Evolutionary conservation across 2,329 filamentous ascomycete species (phyloP).

Genomic region (Paecilomyces variotii): DNA sequence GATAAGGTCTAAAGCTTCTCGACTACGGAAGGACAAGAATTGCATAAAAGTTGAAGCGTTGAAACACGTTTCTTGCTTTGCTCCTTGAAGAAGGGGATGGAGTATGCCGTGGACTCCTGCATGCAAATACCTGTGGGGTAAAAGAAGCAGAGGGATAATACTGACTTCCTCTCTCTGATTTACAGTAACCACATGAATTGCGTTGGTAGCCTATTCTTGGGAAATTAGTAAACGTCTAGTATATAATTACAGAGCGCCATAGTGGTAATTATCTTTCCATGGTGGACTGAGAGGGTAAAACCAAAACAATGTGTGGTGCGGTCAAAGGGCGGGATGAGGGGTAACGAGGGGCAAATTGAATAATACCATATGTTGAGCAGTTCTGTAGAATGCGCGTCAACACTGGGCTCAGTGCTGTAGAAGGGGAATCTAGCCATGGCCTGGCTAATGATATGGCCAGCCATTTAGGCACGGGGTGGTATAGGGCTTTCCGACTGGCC

Average conservation of each 20-base stretch:
- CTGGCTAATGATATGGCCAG: slow-evolving; percentile 14
- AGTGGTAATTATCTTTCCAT: neutral
- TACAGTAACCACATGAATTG: slow-evolving; percentile 43
- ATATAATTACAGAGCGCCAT: neutral
- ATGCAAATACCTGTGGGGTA: neutral
- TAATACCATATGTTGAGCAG: neutral
- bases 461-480: slow-evolving; percentile 25
- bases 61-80: neutral
- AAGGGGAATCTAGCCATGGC: neutral
- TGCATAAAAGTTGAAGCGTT: neutral
- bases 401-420: neutral
- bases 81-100: neutral
- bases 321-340: neutral
- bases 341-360: neutral
- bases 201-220: slow-evolving; percentile 36
- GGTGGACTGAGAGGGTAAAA: neutral
- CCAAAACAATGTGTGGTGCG: neutral
- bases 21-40: neutral
- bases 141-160: slow-evolving; percentile 15
- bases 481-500: slow-evolving; percentile 24
- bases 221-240: neutral
- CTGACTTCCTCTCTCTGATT: slow-evolving; percentile 39
- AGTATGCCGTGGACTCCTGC: neutral
- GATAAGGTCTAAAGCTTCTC: slow-evolving; percentile 1
- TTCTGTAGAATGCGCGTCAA: neutral